Evolutionary conservation across 148 eudicot genomes (phyloP), one percentile per base, ranked within the genome.

Genomic region (Salicornia ramosissima): DNA sequence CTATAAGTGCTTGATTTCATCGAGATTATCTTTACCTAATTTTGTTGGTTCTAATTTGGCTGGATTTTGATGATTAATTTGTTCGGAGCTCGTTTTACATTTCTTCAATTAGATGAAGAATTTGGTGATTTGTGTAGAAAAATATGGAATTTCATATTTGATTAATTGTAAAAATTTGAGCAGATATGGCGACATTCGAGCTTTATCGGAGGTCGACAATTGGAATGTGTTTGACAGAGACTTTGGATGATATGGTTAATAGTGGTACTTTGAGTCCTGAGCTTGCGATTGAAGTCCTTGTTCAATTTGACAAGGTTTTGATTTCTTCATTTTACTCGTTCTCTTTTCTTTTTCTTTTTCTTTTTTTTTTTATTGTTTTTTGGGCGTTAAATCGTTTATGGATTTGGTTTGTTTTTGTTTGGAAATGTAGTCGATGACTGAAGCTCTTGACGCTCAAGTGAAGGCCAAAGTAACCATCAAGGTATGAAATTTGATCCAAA

Each of bases 191-290:
- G 46, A 92, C 98, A 3, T 90, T 92, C 64, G 96, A 92, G 76
- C 78, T 92, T 46, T 92, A 92, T 58, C 78, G 98, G 58, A 82
- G 94, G 75, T 92, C 98, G 34, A 92, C 96, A 31, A 90, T 92
- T 10, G 98, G 98, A 14, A 88, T 92, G 96, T 90, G 98, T 71
- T 80, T 92, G 84, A 92, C 96, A 1, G 98, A 92, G 72, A 92
- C 98, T 3, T 71, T 92, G 69, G 98, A 92, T 77, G 94, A 92
- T 77, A 90, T 92, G 98, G 98, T 92, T 67, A 84, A 84, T 13
- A 79, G 49, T 68, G 91, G 91, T 8, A 52, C 64, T 69, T 90
- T 92, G 30, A 88, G 85, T 76, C 98, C 98, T 30, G 94, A 92
- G 62, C 89, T 86, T 12, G 98, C 98, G 26, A 92, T 92, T 71